A percentile compares a stretch with the other conserved stretches of the same genome.
phyloP scores from a whole-genome alignment of 176 grass and related monocot species.

The Musa troglodytarum region DNA sequence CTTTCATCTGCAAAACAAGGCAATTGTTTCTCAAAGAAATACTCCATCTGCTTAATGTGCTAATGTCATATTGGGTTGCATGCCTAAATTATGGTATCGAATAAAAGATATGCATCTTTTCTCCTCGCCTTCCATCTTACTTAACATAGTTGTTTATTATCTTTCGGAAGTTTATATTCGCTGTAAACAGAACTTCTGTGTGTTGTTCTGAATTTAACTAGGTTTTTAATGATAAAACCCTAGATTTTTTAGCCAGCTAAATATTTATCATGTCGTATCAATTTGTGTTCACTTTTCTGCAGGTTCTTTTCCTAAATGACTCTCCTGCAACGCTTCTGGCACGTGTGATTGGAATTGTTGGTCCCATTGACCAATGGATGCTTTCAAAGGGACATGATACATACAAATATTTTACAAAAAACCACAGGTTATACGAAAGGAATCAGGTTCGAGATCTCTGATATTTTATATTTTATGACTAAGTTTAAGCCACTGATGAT shows the following conservation, averaged over 20 bases:
- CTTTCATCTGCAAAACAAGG: too few species aligned
- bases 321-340: conserved; percentile 90
- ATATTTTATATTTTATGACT: not conserved
- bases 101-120: too few species aligned
- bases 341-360: conserved; percentile 87
- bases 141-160: too few species aligned
- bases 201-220: not conserved
- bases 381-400: conserved; percentile 85
- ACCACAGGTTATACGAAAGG: conserved; percentile 94
- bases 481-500: not conserved
- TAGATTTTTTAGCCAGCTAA: not conserved
- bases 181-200: not conserved
- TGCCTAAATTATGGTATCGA: too few species aligned
- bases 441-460: conserved; percentile 71
- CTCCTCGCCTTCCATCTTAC: too few species aligned
- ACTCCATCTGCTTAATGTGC: too few species aligned
- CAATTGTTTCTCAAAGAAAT: too few species aligned
- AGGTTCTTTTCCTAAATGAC: conserved; percentile 99
- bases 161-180: too few species aligned
- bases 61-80: too few species aligned
- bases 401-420: conserved; percentile 98
- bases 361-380: conserved; percentile 89
- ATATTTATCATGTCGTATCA: not conserved
- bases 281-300: not conserved
- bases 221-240: not conserved